Conservation (phyloP, 2,329 filamentous ascomycete genomes). For the Calonectria hawksworthii region DNA sequence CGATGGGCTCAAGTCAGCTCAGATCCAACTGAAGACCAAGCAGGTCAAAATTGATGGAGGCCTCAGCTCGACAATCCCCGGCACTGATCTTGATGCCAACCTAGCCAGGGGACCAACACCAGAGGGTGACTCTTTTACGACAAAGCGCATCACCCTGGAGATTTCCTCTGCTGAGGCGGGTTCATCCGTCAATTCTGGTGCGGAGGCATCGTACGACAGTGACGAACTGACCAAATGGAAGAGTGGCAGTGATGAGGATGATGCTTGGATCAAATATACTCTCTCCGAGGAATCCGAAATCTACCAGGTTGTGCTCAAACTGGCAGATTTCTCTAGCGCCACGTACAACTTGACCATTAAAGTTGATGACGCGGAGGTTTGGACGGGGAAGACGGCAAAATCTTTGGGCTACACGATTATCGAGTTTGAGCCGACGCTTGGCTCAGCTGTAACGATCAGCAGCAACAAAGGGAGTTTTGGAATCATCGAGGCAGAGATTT, state of each 20-base stretch:
- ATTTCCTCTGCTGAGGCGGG: neutral
- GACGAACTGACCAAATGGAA: neutral
- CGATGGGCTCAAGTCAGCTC: neutral
- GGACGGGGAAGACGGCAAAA: neutral
- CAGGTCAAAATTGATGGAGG: neutral
- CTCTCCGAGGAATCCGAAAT: neutral
- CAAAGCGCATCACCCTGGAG: neutral
- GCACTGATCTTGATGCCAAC: neutral
- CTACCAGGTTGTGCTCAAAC: neutral
- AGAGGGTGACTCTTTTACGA: neutral
- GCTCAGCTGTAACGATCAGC: neutral
- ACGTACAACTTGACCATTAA: neutral
- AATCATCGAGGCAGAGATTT: neutral
- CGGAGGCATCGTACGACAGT: neutral
- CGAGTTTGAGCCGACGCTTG: neutral
- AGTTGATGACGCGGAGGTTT: neutral
- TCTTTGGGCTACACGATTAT: neutral
- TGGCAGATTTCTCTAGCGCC: neutral
- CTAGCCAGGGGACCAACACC: neutral
- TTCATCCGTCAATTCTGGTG: neutral
- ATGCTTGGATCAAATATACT: neutral
- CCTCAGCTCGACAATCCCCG: neutral
- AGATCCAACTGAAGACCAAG: neutral
- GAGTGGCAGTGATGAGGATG: neutral
- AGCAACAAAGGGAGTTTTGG: neutral